Evolutionary conservation across 768 basidiomycete species (phyloP), one percentile per base, ranked within the genome.

Genomic region (Russula compacta): DNA sequence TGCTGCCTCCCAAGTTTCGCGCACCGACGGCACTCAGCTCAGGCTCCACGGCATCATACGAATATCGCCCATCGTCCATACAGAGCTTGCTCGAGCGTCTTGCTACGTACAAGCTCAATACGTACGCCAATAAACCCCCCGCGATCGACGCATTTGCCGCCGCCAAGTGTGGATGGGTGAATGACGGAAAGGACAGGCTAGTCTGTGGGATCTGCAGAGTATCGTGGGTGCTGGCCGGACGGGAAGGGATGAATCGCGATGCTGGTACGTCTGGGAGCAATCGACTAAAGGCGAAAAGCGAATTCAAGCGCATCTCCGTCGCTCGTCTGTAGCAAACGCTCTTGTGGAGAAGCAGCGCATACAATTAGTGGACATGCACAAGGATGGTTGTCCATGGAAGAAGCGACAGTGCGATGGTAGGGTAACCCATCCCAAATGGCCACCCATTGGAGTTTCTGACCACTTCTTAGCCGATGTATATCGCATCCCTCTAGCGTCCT

Each of bases 301-400:
- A 42, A 53, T 55, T 49, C 42, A 54, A 40, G 36, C 36, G 1
- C 35, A 10, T 39, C 35, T 36, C 24, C 52, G n/a, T 60, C 58
- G 32, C 43, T 58, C 53, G 21, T 67, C 14, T 66, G 12, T 24
- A 89, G 90, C 85, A 43, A 84, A 82, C 69, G 71, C 82, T 14
- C 74, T 92, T 62, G 74, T 90, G 40, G 88, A 89, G 70, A 91
- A 86, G 66, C 91, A 92, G 69, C 80, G 80, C 14, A 63, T 68
- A 4, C 81, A 81, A 46, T 73, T 93, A 5, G 81, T 91, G 1
- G 80, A 81, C 4, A 79, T 79, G 68, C 91, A 93, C 70, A 91
- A 91, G 71, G 78, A 83, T 48, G 87, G 87, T 0, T 93, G 91
- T 68, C 90, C 91, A 3, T 93, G 91, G 91, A 88, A 82, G 70